These are phyloP conservation scores for Xylariaceae sp. DNA, from an alignment of 2,329 filamentous ascomycete genomes.

Conservation along the genomic window DNA sequence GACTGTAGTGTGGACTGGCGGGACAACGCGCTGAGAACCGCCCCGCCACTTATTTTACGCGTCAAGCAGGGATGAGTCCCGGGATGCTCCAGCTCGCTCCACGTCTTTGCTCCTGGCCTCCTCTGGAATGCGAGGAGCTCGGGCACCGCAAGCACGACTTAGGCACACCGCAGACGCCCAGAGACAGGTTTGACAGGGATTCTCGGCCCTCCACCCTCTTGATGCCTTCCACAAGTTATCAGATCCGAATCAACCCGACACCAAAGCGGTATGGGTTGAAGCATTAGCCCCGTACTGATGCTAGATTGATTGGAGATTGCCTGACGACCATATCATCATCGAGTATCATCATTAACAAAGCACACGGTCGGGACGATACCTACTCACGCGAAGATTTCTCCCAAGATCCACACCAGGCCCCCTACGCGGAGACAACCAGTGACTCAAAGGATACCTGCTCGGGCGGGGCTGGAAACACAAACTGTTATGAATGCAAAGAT, in stretches of 20 bases:
- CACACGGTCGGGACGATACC: not conserved
- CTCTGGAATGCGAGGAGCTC: slow-evolving; percentile 7
- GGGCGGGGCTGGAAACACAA: no score
- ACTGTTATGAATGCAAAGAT: no score
- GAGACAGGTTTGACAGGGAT: slow-evolving; percentile 10
- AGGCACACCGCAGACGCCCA: slow-evolving; percentile 3
- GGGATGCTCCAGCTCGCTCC: not conserved
- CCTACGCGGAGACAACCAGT: not conserved
- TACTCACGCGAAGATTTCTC: no score
- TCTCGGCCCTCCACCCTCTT: not conserved
- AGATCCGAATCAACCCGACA: slow-evolving; percentile 10
- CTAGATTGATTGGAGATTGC: slow-evolving; percentile 12
- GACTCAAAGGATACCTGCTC: not conserved
- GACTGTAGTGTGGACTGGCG: no score
- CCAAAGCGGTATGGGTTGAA: slow-evolving; percentile 8
- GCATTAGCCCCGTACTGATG: slow-evolving; percentile 5
- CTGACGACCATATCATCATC: slow-evolving; percentile 10
- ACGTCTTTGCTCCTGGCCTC: no score
- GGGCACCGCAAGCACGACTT: slow-evolving; percentile 9
- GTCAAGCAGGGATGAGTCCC: slow-evolving; percentile 6
- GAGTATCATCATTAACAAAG: slow-evolving; percentile 9
- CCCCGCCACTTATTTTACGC: slow-evolving; percentile 22
- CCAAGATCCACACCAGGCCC: not conserved
- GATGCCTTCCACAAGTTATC: slow-evolving; percentile 13
- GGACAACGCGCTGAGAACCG: slow-evolving; percentile 14